These are phyloP conservation scores for Litsea cubeba DNA, from an alignment of 164 flowering plant genomes.

Conservation along the genomic window DNA sequence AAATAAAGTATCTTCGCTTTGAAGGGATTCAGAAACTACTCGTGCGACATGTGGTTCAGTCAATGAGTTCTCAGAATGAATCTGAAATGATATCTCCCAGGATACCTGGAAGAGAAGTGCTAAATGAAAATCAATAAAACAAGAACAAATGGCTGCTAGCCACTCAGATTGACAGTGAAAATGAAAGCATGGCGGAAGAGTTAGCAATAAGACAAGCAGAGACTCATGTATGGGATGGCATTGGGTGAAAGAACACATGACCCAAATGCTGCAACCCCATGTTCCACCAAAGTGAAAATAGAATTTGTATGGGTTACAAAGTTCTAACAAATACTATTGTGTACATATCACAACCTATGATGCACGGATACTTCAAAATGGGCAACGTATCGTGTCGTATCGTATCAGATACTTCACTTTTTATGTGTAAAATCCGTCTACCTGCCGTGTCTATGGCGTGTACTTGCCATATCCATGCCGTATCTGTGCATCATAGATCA, in stretches of 20 bases:
- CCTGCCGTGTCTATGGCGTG: too few species aligned
- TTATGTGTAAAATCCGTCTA: too few species aligned
- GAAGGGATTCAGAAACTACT: conserved; percentile 46
- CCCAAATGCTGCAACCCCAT: not conserved
- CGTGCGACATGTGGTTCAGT: conserved; percentile 85
- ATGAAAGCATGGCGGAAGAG: not conserved
- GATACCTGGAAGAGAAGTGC: conserved; percentile 48
- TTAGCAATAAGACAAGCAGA: not conserved
- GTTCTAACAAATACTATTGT: too few species aligned
- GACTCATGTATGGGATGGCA: not conserved
- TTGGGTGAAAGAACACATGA: not conserved
- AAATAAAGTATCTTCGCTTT: conserved; percentile 62
- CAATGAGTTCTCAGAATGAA: conserved; percentile 45
- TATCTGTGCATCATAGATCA: too few species aligned
- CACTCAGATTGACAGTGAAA: not conserved
- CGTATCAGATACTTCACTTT: too few species aligned
- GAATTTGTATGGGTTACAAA: too few species aligned
- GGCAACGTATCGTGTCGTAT: too few species aligned
- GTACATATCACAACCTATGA: too few species aligned
- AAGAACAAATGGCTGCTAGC: too few species aligned
- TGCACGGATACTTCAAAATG: too few species aligned
- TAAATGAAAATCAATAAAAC: conserved; percentile 3
- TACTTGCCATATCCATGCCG: too few species aligned
- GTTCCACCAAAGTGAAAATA: too few species aligned
- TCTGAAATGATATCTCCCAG: conserved; percentile 63